These are phyloP conservation scores for Leccinum fuscescens DNA, from an alignment of 1,284 basidiomycete genomes.

Conservation along the genomic window DNA sequence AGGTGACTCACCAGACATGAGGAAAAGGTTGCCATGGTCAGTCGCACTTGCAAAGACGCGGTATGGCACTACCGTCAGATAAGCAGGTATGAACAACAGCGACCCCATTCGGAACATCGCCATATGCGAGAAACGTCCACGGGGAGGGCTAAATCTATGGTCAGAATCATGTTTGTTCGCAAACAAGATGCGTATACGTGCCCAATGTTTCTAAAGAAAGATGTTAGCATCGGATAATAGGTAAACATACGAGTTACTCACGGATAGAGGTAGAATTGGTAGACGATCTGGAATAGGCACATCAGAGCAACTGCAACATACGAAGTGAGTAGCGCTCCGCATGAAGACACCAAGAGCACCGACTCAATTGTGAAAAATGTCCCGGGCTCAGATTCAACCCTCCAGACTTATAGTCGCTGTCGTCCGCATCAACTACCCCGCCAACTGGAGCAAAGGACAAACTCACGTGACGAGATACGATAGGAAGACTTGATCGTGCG, in stretches of 20 bases:
- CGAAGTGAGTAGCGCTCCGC: not conserved
- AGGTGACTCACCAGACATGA: conserved; percentile 63
- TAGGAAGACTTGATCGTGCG: conserved; percentile 82
- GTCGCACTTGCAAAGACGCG: conserved; percentile 60
- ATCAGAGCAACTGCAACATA: conserved; percentile 63
- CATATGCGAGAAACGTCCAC: conserved; percentile 80
- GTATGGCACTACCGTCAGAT: conserved; percentile 70
- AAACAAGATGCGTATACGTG: conserved; percentile 33
- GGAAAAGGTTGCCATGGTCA: conserved; percentile 61
- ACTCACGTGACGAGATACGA: conserved; percentile 80
- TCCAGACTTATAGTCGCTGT: conserved; percentile 66
- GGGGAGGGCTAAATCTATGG: conserved; percentile 46
- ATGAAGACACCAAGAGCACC: conserved; percentile 36
- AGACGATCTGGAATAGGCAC: conserved; percentile 79
- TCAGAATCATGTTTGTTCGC: conserved; percentile 15
- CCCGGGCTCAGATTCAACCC: conserved; percentile 75
- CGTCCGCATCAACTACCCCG: not conserved
- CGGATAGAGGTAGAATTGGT: conserved; percentile 85
- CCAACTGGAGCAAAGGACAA: not conserved
- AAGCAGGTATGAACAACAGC: conserved; percentile 74
- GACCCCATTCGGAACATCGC: conserved; percentile 83
- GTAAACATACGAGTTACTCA: conserved; percentile 40
- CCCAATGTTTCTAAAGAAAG: conserved; percentile 50
- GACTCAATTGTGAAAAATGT: conserved; percentile 81
- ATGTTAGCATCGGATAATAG: conserved; percentile 5